Evolutionary conservation across 306 rosid species (phyloP), one percentile per base, ranked within the genome.

Genomic region (Quercus variabilis): DNA sequence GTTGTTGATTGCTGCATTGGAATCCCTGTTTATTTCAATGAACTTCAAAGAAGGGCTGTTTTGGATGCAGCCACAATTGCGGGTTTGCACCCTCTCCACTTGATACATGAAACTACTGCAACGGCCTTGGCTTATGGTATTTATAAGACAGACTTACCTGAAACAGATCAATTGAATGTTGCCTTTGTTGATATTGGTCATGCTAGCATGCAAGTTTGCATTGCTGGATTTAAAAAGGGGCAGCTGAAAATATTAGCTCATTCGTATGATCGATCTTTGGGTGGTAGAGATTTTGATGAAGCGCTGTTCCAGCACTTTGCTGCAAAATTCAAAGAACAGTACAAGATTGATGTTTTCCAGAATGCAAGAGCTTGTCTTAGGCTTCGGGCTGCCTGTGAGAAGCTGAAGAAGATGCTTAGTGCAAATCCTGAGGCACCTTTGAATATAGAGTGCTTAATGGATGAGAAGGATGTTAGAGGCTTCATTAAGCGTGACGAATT

Each of bases 71-170:
- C 99, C 55, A 83, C 89, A 76, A 93, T 96, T 86, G 96, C 99
- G 0, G 97, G 97, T 57, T 78, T 96, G 91, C 90, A 91, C 52
- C 99, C 99, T 10, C 98, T 93, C 60, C 92, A 91, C 54, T 72
- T 96, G 82, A 5, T 96, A 23, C 99, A 96, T 76, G 99, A 96
- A 78, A 93, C 97, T 20, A 93, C 99, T 0, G 97, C 98, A 0
- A 96, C 98, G 57, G 96, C 99, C 33, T 82, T 96, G 90, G 96
- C 98, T 31, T 96, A 96, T 85, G 99, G 99, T 43, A 93, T 96
- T 59, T 96, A 96, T 41, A 96, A 96, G 85, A 96, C 98, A 0
- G 99, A 96, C 85, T 89, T 96, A 64, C 94, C 99, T 6, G 97
- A 91, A 65, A 89, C 75, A 68, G 99, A 91, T 63, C 97, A 81